phyloP scores from a whole-genome alignment of 176 grass and related monocot genomes.

The Aechmea fasciata region DNA sequence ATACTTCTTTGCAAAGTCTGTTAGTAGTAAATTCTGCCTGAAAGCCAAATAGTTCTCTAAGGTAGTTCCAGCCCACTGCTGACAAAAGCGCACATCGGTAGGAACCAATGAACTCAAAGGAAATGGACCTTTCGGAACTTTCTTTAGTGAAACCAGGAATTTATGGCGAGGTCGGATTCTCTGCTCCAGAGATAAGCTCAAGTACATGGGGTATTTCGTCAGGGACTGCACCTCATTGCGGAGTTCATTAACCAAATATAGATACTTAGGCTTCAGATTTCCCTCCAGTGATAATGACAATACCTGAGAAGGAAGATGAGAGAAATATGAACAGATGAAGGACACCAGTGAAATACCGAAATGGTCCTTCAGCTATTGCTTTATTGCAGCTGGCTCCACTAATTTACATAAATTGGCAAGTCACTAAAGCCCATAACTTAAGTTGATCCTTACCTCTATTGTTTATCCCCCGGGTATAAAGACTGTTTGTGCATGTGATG shows the following conservation, averaged over 20 bases:
- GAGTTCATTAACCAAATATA: constrained; percentile 74
- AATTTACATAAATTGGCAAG: no score
- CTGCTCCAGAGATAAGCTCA: constrained; percentile 88
- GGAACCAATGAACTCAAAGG: constrained; percentile 84
- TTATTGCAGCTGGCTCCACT: no score
- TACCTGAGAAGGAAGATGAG: constrained; percentile 47
- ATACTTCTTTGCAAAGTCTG: constrained; percentile 44
- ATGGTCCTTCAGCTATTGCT: background rate
- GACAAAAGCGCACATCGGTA: constrained; percentile 78
- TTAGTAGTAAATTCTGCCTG: constrained; percentile 53
- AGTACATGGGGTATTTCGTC: constrained; percentile 93
- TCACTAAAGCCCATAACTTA: no score
- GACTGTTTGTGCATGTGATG: no score
- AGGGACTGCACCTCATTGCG: constrained; percentile 63
- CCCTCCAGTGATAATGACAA: constrained; percentile 82
- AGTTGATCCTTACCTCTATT: no score
- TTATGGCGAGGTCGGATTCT: constrained; percentile 81
- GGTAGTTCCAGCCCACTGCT: constrained; percentile 87
- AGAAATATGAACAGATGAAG: background rate
- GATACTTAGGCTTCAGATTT: constrained; percentile 78
- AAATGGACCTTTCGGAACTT: constrained; percentile 91
- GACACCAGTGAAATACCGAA: constrained; percentile 11
- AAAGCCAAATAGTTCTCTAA: constrained; percentile 81
- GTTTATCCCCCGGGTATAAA: no score
- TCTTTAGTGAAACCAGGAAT: constrained; percentile 87